Base-by-base conservation (phyloP, 164 flowering plant species). In the Liquidambar formosana region DNA sequence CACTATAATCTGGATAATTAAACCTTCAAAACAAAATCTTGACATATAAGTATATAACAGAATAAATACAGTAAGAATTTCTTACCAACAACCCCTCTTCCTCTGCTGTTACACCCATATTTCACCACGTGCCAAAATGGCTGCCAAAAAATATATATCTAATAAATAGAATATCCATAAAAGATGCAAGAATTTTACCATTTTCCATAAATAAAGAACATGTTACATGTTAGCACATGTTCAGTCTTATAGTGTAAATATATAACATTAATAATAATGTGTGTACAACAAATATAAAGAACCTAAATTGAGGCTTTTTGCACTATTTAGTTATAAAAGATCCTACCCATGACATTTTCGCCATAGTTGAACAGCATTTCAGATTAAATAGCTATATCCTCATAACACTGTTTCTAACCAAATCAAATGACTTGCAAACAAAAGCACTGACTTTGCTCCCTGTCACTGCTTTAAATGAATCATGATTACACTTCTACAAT, bases 1-100 rank as follows among this genome's bases (percentile, higher is more conserved):
- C 15, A 57, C 25, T 59, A 43, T 10, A 21, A n/a, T 44, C 16
- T 23, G 52, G n/a, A 63, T 5, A 22, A 63, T 21, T 23, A 22
- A 8, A 44, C 14, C 25, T 45, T 63, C 28, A 45, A 64, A 25
- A 8, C 8, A 47, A 61, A 33, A 43, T 14, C 19, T 22, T 63
- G 48, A 23, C 38, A 67, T 28, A 21, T 28, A 64, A 22, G 66
- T n/a, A 43, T n/a, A 38, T 56, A 63, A 22, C 41, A 63, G 49
- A 53, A 47, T 56, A 19, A 59, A 44, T 41, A 54, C 33, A 12
- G 25, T n/a, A 65, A 27, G 27, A 41, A 53, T 43, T 72, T 72
- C 80, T 77, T 64, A 88, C 92, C 92, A 60, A 80, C 85, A 67
- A 89, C 90, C 46, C 93, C 93, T 77, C 80, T 81, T 54, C 89